Evolutionary conservation across 345 rosid genomes (phyloP).

Genomic region (Clarkia xantiana): DNA sequence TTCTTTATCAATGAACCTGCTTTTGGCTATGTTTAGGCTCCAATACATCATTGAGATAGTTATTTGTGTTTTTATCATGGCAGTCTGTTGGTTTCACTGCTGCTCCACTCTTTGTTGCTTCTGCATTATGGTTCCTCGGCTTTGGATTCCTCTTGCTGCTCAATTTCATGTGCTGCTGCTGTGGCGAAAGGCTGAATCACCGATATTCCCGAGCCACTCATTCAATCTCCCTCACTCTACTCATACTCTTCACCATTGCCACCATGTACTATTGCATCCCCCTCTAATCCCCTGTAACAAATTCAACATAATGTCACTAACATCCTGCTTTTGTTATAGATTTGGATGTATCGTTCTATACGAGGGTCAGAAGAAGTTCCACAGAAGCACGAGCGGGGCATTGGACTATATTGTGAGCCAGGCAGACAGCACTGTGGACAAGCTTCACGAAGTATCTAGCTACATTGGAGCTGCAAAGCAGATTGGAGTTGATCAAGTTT

Average conservation of each 20-base stretch:
- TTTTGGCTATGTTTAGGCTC: too few relatives aligned
- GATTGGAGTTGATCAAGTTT: conserved; percentile 51
- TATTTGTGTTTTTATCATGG: conserved; percentile 6
- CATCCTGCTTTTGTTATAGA: conserved; percentile 25
- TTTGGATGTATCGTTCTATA: conserved; percentile 70
- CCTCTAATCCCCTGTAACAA: neutral
- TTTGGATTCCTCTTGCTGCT: conserved; percentile 55
- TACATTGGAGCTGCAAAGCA: conserved; percentile 61
- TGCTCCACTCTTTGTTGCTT: conserved; percentile 48
- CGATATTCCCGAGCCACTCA: conserved; percentile 56
- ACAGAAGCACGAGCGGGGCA: conserved; percentile 49
- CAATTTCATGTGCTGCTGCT: conserved; percentile 33
- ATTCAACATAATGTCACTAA: neutral
- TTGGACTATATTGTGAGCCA: conserved; percentile 58
- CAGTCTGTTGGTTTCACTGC: conserved; percentile 92
- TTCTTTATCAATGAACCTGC: too few relatives aligned
- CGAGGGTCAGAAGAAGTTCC: conserved; percentile 61
- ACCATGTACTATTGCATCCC: conserved; percentile 35
- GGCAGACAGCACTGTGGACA: conserved; percentile 45
- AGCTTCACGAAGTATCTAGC: conserved; percentile 51
- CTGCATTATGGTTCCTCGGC: conserved; percentile 60
- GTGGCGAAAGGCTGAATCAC: conserved; percentile 27
- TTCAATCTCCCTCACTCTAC: conserved; percentile 51
- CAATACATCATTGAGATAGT: too few relatives aligned
- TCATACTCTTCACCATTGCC: conserved; percentile 45